Percentiles rank a stretch among this genome's conserved stretches.
Conservation (phyloP, 164 flowering plant genomes). For the Stephania japonica region DNA sequence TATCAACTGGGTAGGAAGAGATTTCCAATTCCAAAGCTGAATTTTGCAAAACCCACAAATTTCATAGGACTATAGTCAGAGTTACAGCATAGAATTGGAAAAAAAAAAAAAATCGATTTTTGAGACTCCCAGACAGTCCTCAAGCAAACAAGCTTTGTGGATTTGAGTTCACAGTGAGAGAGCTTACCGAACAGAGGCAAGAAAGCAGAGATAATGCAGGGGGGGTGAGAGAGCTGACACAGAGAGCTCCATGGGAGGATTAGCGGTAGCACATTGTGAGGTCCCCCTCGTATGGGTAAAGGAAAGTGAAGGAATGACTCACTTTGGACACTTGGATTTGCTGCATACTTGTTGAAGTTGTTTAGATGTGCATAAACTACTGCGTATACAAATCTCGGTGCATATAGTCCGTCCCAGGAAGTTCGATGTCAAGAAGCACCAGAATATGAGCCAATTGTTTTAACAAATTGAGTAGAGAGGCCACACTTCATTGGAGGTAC, state of each 20-base stretch:
- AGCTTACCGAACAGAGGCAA: slow-evolving; percentile 2
- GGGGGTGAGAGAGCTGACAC: not conserved
- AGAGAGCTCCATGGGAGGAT: not conserved
- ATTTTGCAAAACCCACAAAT: not conserved
- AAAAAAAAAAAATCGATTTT: not conserved
- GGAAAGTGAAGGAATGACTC: not conserved
- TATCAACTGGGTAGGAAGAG: not conserved
- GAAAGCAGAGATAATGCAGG: not conserved
- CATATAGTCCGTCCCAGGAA: too few relatives aligned
- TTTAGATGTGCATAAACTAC: too few relatives aligned
- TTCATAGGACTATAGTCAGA: not conserved
- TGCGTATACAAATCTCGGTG: too few relatives aligned
- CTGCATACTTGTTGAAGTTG: too few relatives aligned
- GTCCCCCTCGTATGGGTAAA: not conserved
- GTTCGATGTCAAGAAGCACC: too few relatives aligned
- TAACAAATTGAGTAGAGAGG: too few relatives aligned
- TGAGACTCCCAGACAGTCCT: not conserved
- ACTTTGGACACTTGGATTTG: too few relatives aligned
- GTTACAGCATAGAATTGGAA: not conserved
- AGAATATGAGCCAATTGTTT: too few relatives aligned
- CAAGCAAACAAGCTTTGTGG: not conserved
- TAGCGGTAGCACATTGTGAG: not conserved
- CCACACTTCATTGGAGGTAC: not conserved
- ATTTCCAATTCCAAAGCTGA: not conserved
- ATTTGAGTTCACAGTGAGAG: not conserved